Conservation (phyloP, 768 basidiomycete genomes). For the Mycena kentingensis region DNA sequence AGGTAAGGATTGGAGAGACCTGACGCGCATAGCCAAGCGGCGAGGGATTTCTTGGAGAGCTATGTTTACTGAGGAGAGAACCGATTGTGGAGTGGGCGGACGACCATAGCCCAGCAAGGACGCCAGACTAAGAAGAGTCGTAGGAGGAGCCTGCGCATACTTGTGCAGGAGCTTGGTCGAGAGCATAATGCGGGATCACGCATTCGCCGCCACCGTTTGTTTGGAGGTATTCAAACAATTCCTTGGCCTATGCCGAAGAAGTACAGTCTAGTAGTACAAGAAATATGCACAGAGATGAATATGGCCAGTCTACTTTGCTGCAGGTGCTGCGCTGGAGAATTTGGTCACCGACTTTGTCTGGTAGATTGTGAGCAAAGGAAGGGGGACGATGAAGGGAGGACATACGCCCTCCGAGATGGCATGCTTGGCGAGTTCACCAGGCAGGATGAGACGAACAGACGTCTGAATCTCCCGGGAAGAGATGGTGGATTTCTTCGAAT, state of each 20-base stretch:
- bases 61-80: slow-evolving; percentile 74
- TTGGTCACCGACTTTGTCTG: slow-evolving; percentile 31
- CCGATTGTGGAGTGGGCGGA: slow-evolving; percentile 68
- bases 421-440: slow-evolving; percentile 85
- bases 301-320: no score
- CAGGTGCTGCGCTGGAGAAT: slow-evolving; percentile 58
- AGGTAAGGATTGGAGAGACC: slow-evolving; percentile 72
- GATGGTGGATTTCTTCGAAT: slow-evolving; percentile 89
- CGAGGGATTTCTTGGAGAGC: slow-evolving; percentile 77
- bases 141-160: slow-evolving; percentile 64
- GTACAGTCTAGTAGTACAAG: no score
- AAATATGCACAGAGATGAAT: no score
- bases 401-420: slow-evolving; percentile 81
- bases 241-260: no score
- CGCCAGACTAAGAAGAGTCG: slow-evolving; percentile 64
- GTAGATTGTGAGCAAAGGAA: not conserved
- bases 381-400: not conserved
- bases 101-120: slow-evolving; percentile 75
- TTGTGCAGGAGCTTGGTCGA: slow-evolving; percentile 57
- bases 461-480: slow-evolving; percentile 93
- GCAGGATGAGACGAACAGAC: slow-evolving; percentile 77
- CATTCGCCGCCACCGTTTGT: no score
- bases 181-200: slow-evolving; percentile 25
- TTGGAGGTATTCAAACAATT: no score
- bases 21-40: slow-evolving; percentile 72